Evolutionary conservation across 2,329 filamentous ascomycete genomes (phyloP).

Genomic region (Cladosporium cucumerinum): DNA sequence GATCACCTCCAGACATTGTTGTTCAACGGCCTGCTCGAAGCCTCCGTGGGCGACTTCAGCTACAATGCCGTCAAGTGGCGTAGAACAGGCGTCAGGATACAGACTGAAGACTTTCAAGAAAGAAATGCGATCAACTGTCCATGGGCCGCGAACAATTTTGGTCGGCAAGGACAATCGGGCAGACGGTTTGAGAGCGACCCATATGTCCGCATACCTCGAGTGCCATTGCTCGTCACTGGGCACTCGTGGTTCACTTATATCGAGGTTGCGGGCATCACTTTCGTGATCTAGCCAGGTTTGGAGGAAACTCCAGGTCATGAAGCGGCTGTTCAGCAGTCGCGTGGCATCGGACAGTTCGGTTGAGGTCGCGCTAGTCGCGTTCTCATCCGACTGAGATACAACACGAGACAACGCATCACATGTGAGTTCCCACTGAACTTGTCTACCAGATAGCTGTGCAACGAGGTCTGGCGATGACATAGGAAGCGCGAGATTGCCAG

Average conservation of each 20-base stretch:
- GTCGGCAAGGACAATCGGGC: constrained; percentile 22
- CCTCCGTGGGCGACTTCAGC: constrained; percentile 31
- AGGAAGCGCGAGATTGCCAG: constrained; percentile 32
- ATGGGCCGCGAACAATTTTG: constrained; percentile 26
- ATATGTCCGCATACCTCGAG: constrained; percentile 14
- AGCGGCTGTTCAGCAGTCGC: constrained; percentile 32
- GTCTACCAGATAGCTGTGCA: constrained; percentile 30
- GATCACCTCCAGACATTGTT: constrained; percentile 23
- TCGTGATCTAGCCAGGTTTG: constrained; percentile 24
- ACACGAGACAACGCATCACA: constrained; percentile 24
- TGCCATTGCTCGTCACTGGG: background rate
- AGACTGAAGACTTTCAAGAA: constrained; percentile 15
- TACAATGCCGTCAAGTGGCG: constrained; percentile 16
- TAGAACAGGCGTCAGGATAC: constrained; percentile 1
- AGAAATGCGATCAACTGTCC: constrained; percentile 24
- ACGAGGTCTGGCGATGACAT: constrained; percentile 29
- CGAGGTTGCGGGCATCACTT: background rate
- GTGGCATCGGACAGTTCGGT: constrained; percentile 24
- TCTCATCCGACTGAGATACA: constrained; percentile 11
- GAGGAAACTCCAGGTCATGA: constrained; percentile 36
- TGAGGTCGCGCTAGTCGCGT: constrained; percentile 5
- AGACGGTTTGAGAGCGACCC: constrained; percentile 23
- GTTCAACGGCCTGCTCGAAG: constrained; percentile 28
- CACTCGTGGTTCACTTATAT: constrained; percentile 3
- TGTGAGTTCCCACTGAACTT: constrained; percentile 30